These are phyloP conservation scores for Calonectria leucothoes DNA, from an alignment of 2,329 filamentous ascomycete genomes.

Conservation along the genomic window DNA sequence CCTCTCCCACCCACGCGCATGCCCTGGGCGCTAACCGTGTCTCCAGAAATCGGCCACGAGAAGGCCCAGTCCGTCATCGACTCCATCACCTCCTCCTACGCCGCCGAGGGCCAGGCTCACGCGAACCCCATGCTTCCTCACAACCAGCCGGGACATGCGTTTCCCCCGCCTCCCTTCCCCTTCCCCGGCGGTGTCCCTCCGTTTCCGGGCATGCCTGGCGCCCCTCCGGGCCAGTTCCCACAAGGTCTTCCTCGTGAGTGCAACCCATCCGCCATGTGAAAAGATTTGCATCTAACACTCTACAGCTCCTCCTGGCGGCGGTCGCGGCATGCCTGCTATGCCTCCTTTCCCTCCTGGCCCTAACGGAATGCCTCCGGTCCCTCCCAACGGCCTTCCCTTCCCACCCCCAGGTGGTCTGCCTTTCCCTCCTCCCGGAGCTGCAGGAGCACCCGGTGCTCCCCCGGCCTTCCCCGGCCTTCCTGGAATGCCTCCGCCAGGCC, in stretches of 20 bases:
- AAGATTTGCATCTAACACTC: slow-evolving; percentile 21
- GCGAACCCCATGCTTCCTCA: slow-evolving; percentile 86
- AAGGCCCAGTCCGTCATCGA: slow-evolving; percentile 99
- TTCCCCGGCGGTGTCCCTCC: slow-evolving; percentile 73
- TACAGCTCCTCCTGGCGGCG: slow-evolving; percentile 61
- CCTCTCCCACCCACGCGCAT: not conserved
- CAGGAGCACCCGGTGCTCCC: slow-evolving; percentile 42
- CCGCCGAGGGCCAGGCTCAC: slow-evolving; percentile 88
- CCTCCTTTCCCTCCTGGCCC: slow-evolving; percentile 56
- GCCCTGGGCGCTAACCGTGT: slow-evolving; percentile 10
- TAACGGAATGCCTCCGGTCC: slow-evolving; percentile 58
- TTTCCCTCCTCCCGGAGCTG: slow-evolving; percentile 53
- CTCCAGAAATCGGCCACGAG: slow-evolving; percentile 92
- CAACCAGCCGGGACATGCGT: slow-evolving; percentile 69
- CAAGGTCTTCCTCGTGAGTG: slow-evolving; percentile 66
- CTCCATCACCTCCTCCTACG: slow-evolving; percentile 95
- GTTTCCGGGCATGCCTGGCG: slow-evolving; percentile 64
- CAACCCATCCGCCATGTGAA: not conserved
- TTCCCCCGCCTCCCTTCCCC: slow-evolving; percentile 65
- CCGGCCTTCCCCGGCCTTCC: slow-evolving; percentile 49
- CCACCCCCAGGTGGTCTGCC: slow-evolving; percentile 40
- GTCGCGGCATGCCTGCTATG: slow-evolving; percentile 61
- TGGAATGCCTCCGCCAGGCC: slow-evolving; percentile 53
- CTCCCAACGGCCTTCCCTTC: slow-evolving; percentile 54
- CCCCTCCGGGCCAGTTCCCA: slow-evolving; percentile 53